Conservation (phyloP, 805 yeast species). For the Wickerhamiella kurtzmanii region DNA sequence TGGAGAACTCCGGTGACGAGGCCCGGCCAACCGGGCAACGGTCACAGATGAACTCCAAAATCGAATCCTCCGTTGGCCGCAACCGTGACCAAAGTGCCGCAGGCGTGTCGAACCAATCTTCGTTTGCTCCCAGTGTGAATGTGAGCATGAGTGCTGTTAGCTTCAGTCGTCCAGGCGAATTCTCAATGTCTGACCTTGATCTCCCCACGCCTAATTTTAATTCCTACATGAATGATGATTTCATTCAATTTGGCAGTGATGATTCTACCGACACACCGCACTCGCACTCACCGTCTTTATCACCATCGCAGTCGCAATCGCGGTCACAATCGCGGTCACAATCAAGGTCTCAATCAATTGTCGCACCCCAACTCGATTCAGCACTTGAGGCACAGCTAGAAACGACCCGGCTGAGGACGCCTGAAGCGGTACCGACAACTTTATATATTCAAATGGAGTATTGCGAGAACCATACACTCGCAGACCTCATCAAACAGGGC, state of each 20-base stretch:
- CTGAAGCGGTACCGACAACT: constrained; percentile 34
- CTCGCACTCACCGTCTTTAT: background rate
- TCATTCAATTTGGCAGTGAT: constrained; percentile 22
- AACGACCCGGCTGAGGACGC: too few relatives aligned
- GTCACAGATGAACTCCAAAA: background rate
- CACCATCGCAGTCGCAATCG: background rate
- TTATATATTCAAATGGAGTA: constrained; percentile 96
- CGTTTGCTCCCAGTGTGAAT: background rate
- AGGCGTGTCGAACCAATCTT: background rate
- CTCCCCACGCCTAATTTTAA: background rate
- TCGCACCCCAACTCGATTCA: too few relatives aligned
- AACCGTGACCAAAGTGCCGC: background rate
- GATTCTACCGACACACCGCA: constrained; percentile 5
- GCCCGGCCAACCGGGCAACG: constrained; percentile 4
- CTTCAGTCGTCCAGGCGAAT: background rate
- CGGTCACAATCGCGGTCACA: background rate
- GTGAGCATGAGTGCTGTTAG: background rate
- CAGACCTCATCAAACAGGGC: constrained; percentile 69
- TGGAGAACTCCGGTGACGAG: constrained; percentile 48
- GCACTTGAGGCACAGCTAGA: too few relatives aligned
- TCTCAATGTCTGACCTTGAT: constrained; percentile 10
- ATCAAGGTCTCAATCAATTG: too few relatives aligned
- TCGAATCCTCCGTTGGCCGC: background rate
- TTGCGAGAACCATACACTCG: constrained; percentile 85
- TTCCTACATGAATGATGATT: constrained; percentile 12